Evolutionary conservation across 805 yeast genomes (phyloP).

Genomic region (Dipodascus albidus): DNA sequence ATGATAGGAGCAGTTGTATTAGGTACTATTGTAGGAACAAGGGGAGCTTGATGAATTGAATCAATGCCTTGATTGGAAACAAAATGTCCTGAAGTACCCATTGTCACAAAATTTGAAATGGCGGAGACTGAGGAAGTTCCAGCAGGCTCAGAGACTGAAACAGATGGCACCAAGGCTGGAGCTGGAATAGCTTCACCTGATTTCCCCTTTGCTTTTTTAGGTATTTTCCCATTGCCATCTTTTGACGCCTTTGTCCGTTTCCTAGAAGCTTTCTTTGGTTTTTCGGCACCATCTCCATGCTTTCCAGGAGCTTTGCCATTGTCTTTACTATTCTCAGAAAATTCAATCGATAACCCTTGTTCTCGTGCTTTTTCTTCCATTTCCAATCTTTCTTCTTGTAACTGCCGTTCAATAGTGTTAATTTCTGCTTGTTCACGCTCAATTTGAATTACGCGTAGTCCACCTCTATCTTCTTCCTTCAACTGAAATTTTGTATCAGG

Average conservation of each 20-base stretch:
- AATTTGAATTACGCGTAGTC: background rate
- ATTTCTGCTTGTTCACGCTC: slow-evolving; percentile 1
- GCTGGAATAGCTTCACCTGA: background rate
- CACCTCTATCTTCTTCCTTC: background rate
- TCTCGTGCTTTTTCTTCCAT: background rate
- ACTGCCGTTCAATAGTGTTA: background rate
- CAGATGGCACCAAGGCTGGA: background rate
- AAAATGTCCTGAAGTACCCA: no score
- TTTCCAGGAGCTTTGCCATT: background rate
- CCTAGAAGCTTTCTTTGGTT: background rate
- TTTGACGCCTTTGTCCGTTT: background rate
- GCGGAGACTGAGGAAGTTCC: background rate
- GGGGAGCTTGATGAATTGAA: no score
- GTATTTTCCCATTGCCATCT: background rate
- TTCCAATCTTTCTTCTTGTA: background rate
- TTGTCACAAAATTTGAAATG: background rate
- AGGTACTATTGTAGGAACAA: background rate
- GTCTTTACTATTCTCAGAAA: background rate
- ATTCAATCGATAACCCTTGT: background rate
- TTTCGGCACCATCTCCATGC: background rate
- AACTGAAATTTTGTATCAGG: background rate
- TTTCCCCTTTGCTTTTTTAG: background rate
- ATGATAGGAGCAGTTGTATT: background rate
- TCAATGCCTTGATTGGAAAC: no score
- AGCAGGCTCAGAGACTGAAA: background rate